A percentile compares a stretch with the other conserved stretches of the same genome.
These are phyloP conservation scores for Aspergillus sp. DNA, from an alignment of 2,329 filamentous ascomycete genomes.

Conservation along the genomic window DNA sequence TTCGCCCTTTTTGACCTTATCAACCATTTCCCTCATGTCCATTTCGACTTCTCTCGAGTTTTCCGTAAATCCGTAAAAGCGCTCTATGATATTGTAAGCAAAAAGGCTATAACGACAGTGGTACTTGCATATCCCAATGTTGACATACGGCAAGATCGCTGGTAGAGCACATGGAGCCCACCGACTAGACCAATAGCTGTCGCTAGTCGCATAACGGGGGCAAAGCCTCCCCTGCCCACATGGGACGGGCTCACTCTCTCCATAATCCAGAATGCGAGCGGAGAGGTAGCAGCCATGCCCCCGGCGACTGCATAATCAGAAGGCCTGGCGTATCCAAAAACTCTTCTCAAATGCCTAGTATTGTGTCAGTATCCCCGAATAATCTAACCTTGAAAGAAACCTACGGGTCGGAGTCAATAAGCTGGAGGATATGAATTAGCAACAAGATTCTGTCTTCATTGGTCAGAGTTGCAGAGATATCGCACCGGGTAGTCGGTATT, in stretches of 20 bases:
- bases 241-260: slow-evolving; percentile 82
- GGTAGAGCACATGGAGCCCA: slow-evolving; percentile 81
- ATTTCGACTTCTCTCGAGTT: slow-evolving; percentile 87
- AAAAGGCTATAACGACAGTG: background rate
- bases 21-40: slow-evolving; percentile 98
- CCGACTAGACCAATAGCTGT: slow-evolving; percentile 68
- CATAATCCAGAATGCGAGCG: slow-evolving; percentile 69
- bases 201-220: slow-evolving; percentile 74
- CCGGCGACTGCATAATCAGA: slow-evolving; percentile 75
- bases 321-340: slow-evolving; percentile 77
- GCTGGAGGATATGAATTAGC: slow-evolving; percentile 50
- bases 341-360: slow-evolving; percentile 80
- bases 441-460: slow-evolving; percentile 8
- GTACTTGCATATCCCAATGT: background rate
- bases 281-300: slow-evolving; percentile 65
- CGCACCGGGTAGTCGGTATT: slow-evolving; percentile 83
- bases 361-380: slow-evolving; percentile 24
- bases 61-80: slow-evolving; percentile 93
- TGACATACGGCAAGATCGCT: slow-evolving; percentile 73
- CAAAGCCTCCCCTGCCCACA: slow-evolving; percentile 76
- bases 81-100: slow-evolving; percentile 52
- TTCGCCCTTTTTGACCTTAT: slow-evolving; percentile 88
- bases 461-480: slow-evolving; percentile 16
- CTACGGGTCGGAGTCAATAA: slow-evolving; percentile 99
- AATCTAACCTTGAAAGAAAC: slow-evolving; percentile 28